Evolutionary conservation across 768 basidiomycete genomes (phyloP).

Genomic region (Tubosaeta brunneosetosa): DNA sequence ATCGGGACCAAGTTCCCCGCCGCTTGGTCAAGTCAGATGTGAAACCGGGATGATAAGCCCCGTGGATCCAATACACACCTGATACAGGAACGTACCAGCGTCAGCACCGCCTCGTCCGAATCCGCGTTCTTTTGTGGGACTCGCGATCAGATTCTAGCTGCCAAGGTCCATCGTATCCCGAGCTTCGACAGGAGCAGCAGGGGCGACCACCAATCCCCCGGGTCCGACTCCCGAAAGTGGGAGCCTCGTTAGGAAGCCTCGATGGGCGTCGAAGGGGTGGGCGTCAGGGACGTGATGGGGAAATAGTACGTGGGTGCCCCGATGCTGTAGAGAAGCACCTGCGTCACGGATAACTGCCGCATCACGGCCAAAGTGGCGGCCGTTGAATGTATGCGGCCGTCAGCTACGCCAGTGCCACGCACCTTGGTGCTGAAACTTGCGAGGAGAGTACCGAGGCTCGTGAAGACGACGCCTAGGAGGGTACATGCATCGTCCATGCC

Average conservation of each 20-base stretch:
- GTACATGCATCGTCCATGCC: too few relatives aligned
- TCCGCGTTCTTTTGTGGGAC: neutral
- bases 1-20: slow-evolving; percentile 1
- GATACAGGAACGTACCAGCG: slow-evolving; percentile 1
- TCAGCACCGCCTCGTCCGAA: neutral
- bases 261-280: neutral
- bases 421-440: neutral
- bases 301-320: slow-evolving; percentile 2
- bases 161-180: neutral
- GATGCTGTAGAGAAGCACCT: neutral
- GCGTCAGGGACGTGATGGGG: neutral
- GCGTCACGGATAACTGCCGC: slow-evolving; percentile 1
- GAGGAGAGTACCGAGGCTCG: neutral
- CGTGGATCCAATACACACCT: neutral
- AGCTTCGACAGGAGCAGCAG: neutral
- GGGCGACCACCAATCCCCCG: neutral
- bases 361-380: neutral
- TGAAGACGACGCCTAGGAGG: neutral
- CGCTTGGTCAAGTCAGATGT: neutral
- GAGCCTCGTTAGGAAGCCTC: neutral
- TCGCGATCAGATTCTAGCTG: neutral
- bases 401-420: neutral
- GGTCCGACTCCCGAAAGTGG: neutral
- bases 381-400: neutral
- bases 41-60: neutral